Base-by-base conservation (phyloP, 1,284 basidiomycete genomes). In the Earliella scabrosa region DNA sequence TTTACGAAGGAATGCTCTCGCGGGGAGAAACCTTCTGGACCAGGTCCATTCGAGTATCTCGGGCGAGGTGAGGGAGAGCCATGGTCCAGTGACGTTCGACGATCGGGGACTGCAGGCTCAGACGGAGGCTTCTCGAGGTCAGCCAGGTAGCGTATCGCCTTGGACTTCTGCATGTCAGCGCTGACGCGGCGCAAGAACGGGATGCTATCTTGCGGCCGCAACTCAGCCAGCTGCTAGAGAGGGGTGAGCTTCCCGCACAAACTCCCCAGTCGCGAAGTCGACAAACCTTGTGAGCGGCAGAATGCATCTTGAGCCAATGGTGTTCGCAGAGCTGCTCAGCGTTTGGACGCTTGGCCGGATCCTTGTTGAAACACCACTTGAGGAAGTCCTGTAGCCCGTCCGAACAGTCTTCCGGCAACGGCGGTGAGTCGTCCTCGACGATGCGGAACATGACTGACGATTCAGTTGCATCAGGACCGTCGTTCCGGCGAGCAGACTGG, bases 131-230 rank as follows among this genome's bases (percentile, higher is more conserved):
- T 73, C 49, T 88, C 86, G 45, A 86, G 67, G 50, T 62, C 82
- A 70, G 56, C 55, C 73, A 78, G 75, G 62, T 82, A 81, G 49
- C 82, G 82, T 46, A 82, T 76, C 40, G 77, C 80, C 45, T 90
- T 88, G 26, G 83, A 78, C 66, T 89, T 88, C 56, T 91, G 88
- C 52, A 93, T 71, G 65, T 96, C 94, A 57, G 87, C 81, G 70
- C 92, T 96, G 69, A 97, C 90, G 3, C 95, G 87, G 18, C 93
- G 88, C 21, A 97, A 78, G 79, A 97, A 97, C 4, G 95, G 95
- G 34, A 98, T 92, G 64, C 92, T 95, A 67, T 98, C 96, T 70
- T 97, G 92, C 34, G 90, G 90, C 20, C 92, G 88, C 21, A 95
- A 74, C 58, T 90, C 87, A 90, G 93, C 63, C 8, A 61, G 54